Evolutionary conservation across 257 asterid genomes (phyloP).

Genomic region (Voacanga thouarsii): DNA sequence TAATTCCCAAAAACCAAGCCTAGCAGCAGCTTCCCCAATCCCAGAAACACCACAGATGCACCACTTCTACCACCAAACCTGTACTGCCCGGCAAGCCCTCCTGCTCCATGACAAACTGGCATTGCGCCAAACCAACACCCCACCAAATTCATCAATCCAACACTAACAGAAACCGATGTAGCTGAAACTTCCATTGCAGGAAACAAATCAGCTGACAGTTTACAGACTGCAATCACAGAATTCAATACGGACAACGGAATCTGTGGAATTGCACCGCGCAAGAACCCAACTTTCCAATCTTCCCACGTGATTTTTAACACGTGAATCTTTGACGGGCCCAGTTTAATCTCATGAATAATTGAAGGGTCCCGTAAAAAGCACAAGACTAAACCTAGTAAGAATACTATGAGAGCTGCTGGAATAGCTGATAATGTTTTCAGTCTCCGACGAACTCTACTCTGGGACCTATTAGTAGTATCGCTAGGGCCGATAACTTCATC

Average conservation of each 20-base stretch:
- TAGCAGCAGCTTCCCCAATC: conserved; percentile 62
- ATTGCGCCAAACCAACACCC: conserved; percentile 99
- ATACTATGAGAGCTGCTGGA: conserved; percentile 75
- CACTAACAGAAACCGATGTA: conserved; percentile 74
- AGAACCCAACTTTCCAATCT: conserved; percentile 74
- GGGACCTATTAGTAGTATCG: not conserved
- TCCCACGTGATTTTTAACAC: conserved; percentile 76
- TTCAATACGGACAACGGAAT: conserved; percentile 79
- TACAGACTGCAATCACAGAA: conserved; percentile 91
- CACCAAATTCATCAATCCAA: conserved; percentile 77
- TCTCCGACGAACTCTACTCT: conserved; percentile 40
- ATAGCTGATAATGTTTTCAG: conserved; percentile 48
- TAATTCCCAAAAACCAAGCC: conserved; percentile 84
- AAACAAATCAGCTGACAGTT: conserved; percentile 73
- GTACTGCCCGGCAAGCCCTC: conserved; percentile 93
- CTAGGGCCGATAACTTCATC: not conserved
- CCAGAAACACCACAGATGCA: conserved; percentile 77
- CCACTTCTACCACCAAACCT: conserved; percentile 94
- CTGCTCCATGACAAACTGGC: conserved; percentile 98
- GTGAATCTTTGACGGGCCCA: conserved; percentile 78
- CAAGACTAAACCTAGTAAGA: conserved; percentile 56
- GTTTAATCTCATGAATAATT: conserved; percentile 46
- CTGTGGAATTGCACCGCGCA: conserved; percentile 87
- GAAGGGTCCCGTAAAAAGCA: conserved; percentile 88
- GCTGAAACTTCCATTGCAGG: conserved; percentile 80